Conservation (phyloP, 2,329 filamentous ascomycete species). For the Stagonosporopsis chrysanthemi region DNA sequence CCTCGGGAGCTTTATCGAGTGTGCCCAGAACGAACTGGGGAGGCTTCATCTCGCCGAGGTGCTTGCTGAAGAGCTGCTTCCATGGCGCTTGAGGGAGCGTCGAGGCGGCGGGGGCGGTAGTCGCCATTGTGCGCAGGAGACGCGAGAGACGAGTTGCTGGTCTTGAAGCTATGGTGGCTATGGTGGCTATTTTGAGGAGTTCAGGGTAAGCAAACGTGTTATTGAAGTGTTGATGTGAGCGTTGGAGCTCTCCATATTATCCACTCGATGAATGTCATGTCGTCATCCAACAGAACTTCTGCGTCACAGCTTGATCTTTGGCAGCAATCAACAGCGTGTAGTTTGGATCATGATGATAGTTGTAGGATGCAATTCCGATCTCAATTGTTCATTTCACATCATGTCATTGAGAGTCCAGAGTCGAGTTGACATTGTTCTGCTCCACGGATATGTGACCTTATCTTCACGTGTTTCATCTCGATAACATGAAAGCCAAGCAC, state of each 20-base stretch:
- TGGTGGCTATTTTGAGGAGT: conserved; percentile 9
- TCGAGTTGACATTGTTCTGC: background rate
- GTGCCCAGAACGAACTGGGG: conserved; percentile 62
- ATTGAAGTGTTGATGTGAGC: conserved; percentile 4
- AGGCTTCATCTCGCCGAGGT: conserved; percentile 57
- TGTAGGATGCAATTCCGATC: background rate
- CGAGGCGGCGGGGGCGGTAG: conserved; percentile 50
- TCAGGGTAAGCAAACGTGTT: background rate
- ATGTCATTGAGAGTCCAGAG: background rate
- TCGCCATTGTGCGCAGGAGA: conserved; percentile 55
- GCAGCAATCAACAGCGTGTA: background rate
- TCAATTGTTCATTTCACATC: background rate
- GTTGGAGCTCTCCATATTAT: conserved; percentile 8
- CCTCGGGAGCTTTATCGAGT: conserved; percentile 53
- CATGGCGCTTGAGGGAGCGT: conserved; percentile 58
- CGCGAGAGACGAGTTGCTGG: conserved; percentile 46
- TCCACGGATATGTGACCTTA: background rate
- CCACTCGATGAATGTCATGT: conserved; percentile 15
- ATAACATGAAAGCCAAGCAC: background rate
- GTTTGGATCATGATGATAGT: background rate
- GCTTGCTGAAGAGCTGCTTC: conserved; percentile 58
- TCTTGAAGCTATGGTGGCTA: conserved; percentile 51
- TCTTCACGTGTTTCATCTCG: background rate
- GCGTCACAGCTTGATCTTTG: conserved; percentile 14
- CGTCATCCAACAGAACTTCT: conserved; percentile 16